Conservation (phyloP, 306 rosid genomes). For the Astragalus membranaceus region DNA sequence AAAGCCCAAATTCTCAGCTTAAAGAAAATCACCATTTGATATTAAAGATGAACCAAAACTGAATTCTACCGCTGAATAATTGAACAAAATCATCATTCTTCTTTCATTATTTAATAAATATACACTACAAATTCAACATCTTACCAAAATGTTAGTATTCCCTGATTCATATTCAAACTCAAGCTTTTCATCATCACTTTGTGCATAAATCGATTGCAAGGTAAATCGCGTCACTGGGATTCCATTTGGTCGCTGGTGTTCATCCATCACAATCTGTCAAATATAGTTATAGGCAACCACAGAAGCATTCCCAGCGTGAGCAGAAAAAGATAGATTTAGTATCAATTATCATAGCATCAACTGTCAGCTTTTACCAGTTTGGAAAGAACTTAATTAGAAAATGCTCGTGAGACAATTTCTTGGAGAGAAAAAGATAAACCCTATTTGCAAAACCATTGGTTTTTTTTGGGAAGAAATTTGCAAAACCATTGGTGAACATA, state of each 20-base stretch:
- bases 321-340: background rate
- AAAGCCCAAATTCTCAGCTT: background rate
- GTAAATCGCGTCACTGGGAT: slow-evolving; percentile 84
- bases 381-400: slow-evolving; percentile 6
- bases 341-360: background rate
- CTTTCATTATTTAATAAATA: slow-evolving; percentile 11
- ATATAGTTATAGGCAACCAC: slow-evolving; percentile 6
- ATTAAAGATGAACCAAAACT: slow-evolving; percentile 6
- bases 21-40: slow-evolving; percentile 19
- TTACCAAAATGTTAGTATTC: slow-evolving; percentile 85
- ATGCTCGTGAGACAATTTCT: background rate
- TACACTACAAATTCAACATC: slow-evolving; percentile 19
- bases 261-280: slow-evolving; percentile 96
- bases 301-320: slow-evolving; percentile 13
- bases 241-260: slow-evolving; percentile 87
- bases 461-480: too few relatives aligned
- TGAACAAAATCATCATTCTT: background rate
- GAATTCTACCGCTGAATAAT: background rate
- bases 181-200: slow-evolving; percentile 87
- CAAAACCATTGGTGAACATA: background rate
- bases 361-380: background rate
- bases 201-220: slow-evolving; percentile 87
- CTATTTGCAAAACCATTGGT: background rate
- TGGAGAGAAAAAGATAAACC: slow-evolving; percentile 2
- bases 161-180: slow-evolving; percentile 98